A percentile compares a stretch with the other conserved stretches of the same genome.
phyloP scores from a whole-genome alignment of 2,329 filamentous ascomycete species.

The Fusarium tjaetaba region DNA sequence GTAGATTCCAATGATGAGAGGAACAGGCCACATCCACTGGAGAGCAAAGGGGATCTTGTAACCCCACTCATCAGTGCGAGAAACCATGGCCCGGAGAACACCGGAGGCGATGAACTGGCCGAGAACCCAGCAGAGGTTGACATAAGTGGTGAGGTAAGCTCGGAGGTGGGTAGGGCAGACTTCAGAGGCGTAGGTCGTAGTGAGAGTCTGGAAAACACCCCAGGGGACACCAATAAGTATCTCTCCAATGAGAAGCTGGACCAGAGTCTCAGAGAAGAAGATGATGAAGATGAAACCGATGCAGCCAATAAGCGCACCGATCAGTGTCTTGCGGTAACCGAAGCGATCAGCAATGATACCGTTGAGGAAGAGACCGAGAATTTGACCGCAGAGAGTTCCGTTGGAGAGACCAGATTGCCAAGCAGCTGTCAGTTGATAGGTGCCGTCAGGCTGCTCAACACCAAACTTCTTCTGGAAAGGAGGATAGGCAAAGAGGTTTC shows the following conservation, averaged over 20 bases:
- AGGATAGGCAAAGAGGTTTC: slow-evolving; percentile 54
- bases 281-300: slow-evolving; percentile 58
- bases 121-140: slow-evolving; percentile 62
- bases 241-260: slow-evolving; percentile 56
- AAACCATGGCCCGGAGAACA: slow-evolving; percentile 54
- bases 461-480: slow-evolving; percentile 55
- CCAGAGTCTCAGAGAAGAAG: slow-evolving; percentile 57
- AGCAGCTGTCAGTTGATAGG: slow-evolving; percentile 57
- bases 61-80: slow-evolving; percentile 52
- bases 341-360: slow-evolving; percentile 59
- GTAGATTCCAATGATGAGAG: slow-evolving; percentile 54
- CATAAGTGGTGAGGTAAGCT: slow-evolving; percentile 59
- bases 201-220: slow-evolving; percentile 59
- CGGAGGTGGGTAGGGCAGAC: slow-evolving; percentile 57
- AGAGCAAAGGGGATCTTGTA: slow-evolving; percentile 61
- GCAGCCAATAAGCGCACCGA: slow-evolving; percentile 53
- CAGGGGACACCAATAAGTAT: slow-evolving; percentile 60
- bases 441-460: slow-evolving; percentile 46
- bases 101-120: slow-evolving; percentile 59
- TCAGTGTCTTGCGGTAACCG: slow-evolving; percentile 59
- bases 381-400: slow-evolving; percentile 58
- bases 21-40: slow-evolving; percentile 61
- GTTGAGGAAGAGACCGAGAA: slow-evolving; percentile 61
- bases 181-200: slow-evolving; percentile 60
- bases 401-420: slow-evolving; percentile 65